These are phyloP conservation scores for Ophiocordyceps australis DNA, from an alignment of 2,329 filamentous ascomycete species.

Conservation along the genomic window DNA sequence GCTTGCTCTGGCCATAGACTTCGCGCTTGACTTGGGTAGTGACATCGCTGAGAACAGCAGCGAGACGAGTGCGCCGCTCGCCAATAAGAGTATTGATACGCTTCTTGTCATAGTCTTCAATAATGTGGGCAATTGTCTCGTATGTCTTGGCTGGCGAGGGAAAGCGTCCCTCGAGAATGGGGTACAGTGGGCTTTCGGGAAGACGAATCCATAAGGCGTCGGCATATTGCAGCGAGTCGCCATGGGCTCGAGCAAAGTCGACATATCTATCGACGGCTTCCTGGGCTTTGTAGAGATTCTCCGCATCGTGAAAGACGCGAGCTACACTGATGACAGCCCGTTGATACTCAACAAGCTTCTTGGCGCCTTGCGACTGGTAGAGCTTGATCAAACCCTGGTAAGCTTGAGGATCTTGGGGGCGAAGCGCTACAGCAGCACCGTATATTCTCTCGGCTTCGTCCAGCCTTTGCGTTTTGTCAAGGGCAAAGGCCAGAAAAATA, in stretches of 20 bases:
- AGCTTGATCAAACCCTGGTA: conserved; percentile 82
- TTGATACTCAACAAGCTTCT: conserved; percentile 57
- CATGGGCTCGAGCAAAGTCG: conserved; percentile 53
- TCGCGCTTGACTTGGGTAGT: conserved; percentile 78
- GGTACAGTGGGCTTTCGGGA: conserved; percentile 66
- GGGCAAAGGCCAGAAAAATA: conserved; percentile 74
- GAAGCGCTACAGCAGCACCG: conserved; percentile 49
- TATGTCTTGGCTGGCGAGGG: conserved; percentile 68
- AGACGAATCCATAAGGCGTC: conserved; percentile 59
- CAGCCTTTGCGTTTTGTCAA: conserved; percentile 55
- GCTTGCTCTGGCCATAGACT: conserved; percentile 53
- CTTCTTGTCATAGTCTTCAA: conserved; percentile 74
- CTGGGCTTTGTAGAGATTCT: conserved; percentile 44
- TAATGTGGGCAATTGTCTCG: conserved; percentile 62
- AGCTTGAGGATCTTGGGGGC: conserved; percentile 60
- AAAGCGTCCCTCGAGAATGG: conserved; percentile 66
- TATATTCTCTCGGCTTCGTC: conserved; percentile 67
- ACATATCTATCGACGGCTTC: conserved; percentile 66
- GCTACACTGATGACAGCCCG: conserved; percentile 56
- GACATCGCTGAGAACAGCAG: conserved; percentile 67
- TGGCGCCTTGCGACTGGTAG: conserved; percentile 58
- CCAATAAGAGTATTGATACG: conserved; percentile 80
- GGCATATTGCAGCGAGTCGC: conserved; percentile 55
- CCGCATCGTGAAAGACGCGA: conserved; percentile 50
- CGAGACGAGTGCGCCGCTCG: conserved; percentile 72